Evolutionary conservation across 73 alveolate species (phyloP), one percentile per base, ranked within the genome.

Genomic region (Paramecium pentaurelia): DNA sequence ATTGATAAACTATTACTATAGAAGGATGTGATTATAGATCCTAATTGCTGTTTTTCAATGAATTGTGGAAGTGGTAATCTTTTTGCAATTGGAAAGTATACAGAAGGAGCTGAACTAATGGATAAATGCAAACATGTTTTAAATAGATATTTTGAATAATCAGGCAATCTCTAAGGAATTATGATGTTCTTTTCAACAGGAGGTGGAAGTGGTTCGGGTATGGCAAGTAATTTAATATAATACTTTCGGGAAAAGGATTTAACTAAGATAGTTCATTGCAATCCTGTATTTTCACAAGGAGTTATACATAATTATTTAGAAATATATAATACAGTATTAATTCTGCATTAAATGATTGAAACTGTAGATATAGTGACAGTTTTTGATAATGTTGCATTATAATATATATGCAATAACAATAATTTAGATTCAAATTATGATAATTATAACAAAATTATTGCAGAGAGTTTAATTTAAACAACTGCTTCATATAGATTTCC

Each of bases 401-500:
- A 86, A 30, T 11, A 86, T 59, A 54, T 54, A 7, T 54, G 70
- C 9, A 54, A 54, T 18, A 54, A 10, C 20, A 54, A 54, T 54
- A 4, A 6, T 2, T 18, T 18, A 54, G 32, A 16, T n/a, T 54
- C 32, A 54, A 16, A 54, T 18, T 54, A 18, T 54, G 37, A 54
- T 0, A 54, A 18, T 54, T 54, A 20, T 54, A 54, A 54, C 9
- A 54, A 54, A 54, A 18, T 54, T 3, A 18, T 54, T 5, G 70
- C 70, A 54, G 70, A 54, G 25, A 54, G 70, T 4, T 54, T 54
- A 54, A 54, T 54, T 54, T 3, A 54, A n/a, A 54, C 70, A 18
- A 54, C 70, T 54, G 80, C 95, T 40, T 60, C 96, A 37, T 49
- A 89, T 93, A 75, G 97, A 60, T 95, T 95, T 86, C 96, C 96